phyloP scores from a whole-genome alignment of 1,139 yeast species.

The Saccharomyces hybrid region DNA sequence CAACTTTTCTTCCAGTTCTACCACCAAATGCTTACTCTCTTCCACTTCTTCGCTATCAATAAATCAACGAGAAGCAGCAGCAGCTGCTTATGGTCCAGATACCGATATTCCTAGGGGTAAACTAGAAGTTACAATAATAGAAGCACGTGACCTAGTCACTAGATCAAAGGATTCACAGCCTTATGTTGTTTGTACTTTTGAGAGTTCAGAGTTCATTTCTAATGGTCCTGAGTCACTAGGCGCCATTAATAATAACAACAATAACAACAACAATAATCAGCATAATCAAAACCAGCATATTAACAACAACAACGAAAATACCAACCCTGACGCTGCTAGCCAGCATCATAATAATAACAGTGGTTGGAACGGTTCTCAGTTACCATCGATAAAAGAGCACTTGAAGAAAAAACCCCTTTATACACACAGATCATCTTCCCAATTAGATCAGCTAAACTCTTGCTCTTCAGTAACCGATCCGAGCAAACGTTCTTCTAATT shows the following conservation, averaged over 20 bases:
- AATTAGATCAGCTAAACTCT: constrained; percentile 37
- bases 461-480: neutral
- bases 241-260: constrained; percentile 27
- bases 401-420: constrained; percentile 39
- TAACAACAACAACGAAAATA: constrained; percentile 24
- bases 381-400: constrained; percentile 22
- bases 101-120: constrained; percentile 65
- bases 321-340: constrained; percentile 17
- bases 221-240: constrained; percentile 66
- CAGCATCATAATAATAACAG: constrained; percentile 16
- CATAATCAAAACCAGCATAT: constrained; percentile 19
- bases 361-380: constrained; percentile 22
- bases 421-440: constrained; percentile 60
- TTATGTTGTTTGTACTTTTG: constrained; percentile 89
- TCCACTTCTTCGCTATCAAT: neutral
- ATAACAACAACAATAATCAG: constrained; percentile 22
- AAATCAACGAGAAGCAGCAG: neutral
- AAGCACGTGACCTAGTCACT: constrained; percentile 62
- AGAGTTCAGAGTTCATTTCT: constrained; percentile 83
- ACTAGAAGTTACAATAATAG: constrained; percentile 68
- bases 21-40: neutral
- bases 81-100: constrained; percentile 12
- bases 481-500: neutral
- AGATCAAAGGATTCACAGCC: constrained; percentile 55
- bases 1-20: constrained; percentile 6